Conservation (phyloP, 805 yeast species). For the Ogataea trehalophila region DNA sequence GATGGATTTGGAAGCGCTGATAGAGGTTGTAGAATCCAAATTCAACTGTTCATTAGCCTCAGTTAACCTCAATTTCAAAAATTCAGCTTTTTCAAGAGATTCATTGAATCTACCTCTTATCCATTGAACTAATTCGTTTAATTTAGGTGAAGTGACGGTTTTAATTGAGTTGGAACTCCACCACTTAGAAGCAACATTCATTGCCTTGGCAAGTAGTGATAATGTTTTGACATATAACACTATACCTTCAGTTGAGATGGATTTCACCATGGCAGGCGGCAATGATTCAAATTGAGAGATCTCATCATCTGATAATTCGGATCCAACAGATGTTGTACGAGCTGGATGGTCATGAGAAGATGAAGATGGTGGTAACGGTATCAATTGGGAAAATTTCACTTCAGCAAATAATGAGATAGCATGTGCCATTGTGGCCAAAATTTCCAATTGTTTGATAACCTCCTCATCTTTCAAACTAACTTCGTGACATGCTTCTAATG, state of each 20-base stretch:
- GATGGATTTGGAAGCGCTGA: slow-evolving; percentile 25
- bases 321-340: slow-evolving; percentile 4
- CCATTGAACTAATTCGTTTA: slow-evolving; percentile 84
- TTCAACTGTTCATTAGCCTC: slow-evolving; percentile 39
- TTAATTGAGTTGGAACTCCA: slow-evolving; percentile 54
- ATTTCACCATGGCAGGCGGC: slow-evolving; percentile 52
- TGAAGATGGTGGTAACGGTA: slow-evolving; percentile 64
- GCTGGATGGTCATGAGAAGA: slow-evolving; percentile 8
- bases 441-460: slow-evolving; percentile 52
- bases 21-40: slow-evolving; percentile 1
- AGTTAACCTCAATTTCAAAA: slow-evolving; percentile 52
- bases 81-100: slow-evolving; percentile 83
- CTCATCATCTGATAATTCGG: slow-evolving; percentile 18
- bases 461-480: slow-evolving; percentile 29
- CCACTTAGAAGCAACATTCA: slow-evolving; percentile 85
- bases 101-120: slow-evolving; percentile 85
- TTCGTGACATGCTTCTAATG: slow-evolving; percentile 21
- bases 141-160: slow-evolving; percentile 34
- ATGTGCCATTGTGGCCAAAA: slow-evolving; percentile 83
- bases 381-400: slow-evolving; percentile 79
- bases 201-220: slow-evolving; percentile 77
- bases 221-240: slow-evolving; percentile 79
- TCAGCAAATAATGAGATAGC: slow-evolving; percentile 87
- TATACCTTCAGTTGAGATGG: slow-evolving; percentile 80
- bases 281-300: slow-evolving; percentile 37